Conservation (phyloP, 2,329 filamentous ascomycete genomes). For the Hortaea sp. region DNA sequence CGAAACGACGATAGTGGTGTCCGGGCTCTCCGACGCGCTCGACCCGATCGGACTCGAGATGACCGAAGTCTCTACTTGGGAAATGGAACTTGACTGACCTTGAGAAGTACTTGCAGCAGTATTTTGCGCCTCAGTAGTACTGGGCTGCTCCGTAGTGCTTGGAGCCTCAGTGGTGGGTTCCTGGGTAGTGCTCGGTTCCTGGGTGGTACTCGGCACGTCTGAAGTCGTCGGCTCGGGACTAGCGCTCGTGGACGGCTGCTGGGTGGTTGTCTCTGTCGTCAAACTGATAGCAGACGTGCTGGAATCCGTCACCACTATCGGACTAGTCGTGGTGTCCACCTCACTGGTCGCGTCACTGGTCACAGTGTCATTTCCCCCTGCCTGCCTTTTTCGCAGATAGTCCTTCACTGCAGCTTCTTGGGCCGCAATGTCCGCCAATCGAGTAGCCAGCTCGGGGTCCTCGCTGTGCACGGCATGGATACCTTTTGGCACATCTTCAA, state of each 20-base stretch:
- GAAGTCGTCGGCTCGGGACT: background rate
- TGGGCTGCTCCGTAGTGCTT: constrained; percentile 9
- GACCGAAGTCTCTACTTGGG: background rate
- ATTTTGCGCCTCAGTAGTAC: constrained; percentile 5
- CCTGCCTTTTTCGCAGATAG: constrained; percentile 34
- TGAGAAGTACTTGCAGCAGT: constrained; percentile 7
- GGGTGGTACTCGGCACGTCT: background rate
- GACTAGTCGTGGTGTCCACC: constrained; percentile 12
- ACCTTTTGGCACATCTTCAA: constrained; percentile 53
- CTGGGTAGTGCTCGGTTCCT: background rate
- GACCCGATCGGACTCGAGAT: constrained; percentile 3
- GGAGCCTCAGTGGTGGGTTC: background rate
- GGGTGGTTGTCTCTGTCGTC: constrained; percentile 11
- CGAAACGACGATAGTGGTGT: constrained; percentile 1
- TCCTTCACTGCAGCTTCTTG: constrained; percentile 23
- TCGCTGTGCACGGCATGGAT: constrained; percentile 53
- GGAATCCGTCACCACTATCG: constrained; percentile 15
- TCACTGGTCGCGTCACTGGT: constrained; percentile 6
- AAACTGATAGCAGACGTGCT: constrained; percentile 16
- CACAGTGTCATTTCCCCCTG: constrained; percentile 8
- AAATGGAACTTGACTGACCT: constrained; percentile 12
- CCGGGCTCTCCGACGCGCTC: constrained; percentile 3
- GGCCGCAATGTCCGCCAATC: constrained; percentile 55
- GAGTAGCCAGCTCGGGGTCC: constrained; percentile 52
- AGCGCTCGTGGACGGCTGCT: background rate